Evolutionary conservation across 768 basidiomycete species (phyloP).

Genomic region (Russula dissimulans): DNA sequence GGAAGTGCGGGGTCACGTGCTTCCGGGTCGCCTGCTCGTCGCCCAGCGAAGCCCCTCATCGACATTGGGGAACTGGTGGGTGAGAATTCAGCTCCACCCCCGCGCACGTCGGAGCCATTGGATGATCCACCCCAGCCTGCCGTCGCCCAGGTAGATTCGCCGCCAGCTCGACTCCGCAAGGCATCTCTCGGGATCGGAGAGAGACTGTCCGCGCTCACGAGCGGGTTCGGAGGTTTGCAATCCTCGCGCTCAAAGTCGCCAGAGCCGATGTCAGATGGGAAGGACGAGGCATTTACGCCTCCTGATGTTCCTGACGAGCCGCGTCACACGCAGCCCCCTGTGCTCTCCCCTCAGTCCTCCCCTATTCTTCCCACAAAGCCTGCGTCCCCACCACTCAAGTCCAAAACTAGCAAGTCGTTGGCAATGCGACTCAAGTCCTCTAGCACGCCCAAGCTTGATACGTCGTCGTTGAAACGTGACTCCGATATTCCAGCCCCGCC

Average conservation of each 20-base stretch:
- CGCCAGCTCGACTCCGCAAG: slow-evolving; percentile 7
- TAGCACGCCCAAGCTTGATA: slow-evolving; percentile 1
- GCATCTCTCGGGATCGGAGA: slow-evolving; percentile 15
- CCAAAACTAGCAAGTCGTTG: slow-evolving; percentile 7
- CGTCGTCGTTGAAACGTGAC: neutral
- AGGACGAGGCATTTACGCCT: slow-evolving; percentile 14
- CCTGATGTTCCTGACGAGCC: slow-evolving; percentile 13
- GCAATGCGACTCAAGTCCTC: neutral
- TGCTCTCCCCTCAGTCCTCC: slow-evolving; percentile 6
- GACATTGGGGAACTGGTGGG: slow-evolving; percentile 25
- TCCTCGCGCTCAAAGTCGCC: slow-evolving; percentile 2
- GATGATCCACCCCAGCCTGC: neutral
- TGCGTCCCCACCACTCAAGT: neutral
- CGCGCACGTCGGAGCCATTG: neutral
- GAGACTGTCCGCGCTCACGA: slow-evolving; percentile 5
- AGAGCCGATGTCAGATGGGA: neutral
- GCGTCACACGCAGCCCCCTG: slow-evolving; percentile 14
- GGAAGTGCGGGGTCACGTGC: slow-evolving; percentile 41
- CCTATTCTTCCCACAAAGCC: neutral
- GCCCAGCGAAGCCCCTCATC: slow-evolving; percentile 37
- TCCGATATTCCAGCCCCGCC: slow-evolving; percentile 20
- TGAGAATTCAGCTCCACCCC: neutral
- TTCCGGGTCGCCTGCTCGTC: slow-evolving; percentile 22
- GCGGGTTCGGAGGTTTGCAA: slow-evolving; percentile 8
- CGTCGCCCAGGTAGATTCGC: neutral